Evolutionary conservation across 2,329 filamentous ascomycete genomes (phyloP), one percentile per base, ranked within the genome.

Genomic region (Macroventuria anomochaeta): DNA sequence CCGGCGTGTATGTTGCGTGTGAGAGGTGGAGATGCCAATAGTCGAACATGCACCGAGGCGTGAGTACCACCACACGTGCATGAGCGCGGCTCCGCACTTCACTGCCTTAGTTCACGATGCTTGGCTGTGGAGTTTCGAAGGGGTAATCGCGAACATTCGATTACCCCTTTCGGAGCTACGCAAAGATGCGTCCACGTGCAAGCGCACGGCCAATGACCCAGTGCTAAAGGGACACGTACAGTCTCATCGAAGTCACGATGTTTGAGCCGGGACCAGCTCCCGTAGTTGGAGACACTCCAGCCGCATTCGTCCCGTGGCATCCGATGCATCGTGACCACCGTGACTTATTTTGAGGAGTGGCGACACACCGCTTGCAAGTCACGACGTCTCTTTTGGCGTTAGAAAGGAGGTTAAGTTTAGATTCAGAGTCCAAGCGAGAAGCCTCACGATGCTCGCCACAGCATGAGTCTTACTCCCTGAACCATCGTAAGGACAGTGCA

Each of bases 301-400:
- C 6, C 41, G 41, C 41, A 12, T 2, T 20, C 6, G 20, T n/a
- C 42, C 42, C 32, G 42, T 43, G 39, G n/a, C 26, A 21, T 21
- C 47, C 32, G 42, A 26, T 17, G n/a, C 33, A 43, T 51, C 47
- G 46, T 54, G 46, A 54, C 39, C 50, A 39, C 18, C 20, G 44
- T 44, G 39, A 28, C 4, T 49, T 44, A 49, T 40, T 49, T 44
- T 23, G 20, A 41, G 33, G 18, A 13, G 55, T 57, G 54, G 50
- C 55, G 33, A 62, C 59, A 63, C 65, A 67, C 67, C 65, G 66
- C 66, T 59, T 51, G 31, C 54, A 55, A 43, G 62, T 70, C 67
- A 69, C 66, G 53, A 66, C 67, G 59, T 47, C 48, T 41, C 32
- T 34, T 37, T 38, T 32, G 39, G 46, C 59, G 42, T 49, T 42